Evolutionary conservation across 2,329 filamentous ascomycete species (phyloP), one percentile per base, ranked within the genome.

Genomic region (Mycosphaerella sp.): DNA sequence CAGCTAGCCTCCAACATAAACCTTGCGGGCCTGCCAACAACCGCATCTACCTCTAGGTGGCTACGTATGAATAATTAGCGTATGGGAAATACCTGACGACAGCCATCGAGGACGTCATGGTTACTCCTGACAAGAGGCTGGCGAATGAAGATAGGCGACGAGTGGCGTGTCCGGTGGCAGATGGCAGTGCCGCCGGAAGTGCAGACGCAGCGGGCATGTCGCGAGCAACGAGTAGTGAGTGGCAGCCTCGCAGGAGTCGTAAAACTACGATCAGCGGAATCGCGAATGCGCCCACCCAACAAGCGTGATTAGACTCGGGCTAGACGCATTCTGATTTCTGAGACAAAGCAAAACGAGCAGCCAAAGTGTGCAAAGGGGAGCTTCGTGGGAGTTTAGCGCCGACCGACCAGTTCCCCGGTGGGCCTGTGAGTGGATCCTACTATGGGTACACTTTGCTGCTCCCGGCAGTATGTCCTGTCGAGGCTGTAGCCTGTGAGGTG

Each of bases 21-120:
- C 46, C 51, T 58, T 60, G 58, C 58, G 36, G 47, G 41, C 53
- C 55, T 53, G 56, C 58, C 51, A 56, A 57, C 54, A 51, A 54
- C 32, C 32, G 12, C 10, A 45, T 57, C 46, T 52, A 41, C 55
- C 14, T 17, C 14, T 17, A 17, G 14, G 14, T n/a, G n/a, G n/a
- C n/a, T 17, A 17, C 14, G 14, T 17, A 17, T 17, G 14, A 17
- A 17, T 17, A 17, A 17, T 17, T 17, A 17, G 14, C 14, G 14
- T 17, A 17, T 17, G 14, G 14, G 1, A 17, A 17, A 17, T 17
- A 14, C 47, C 21, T 41, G 12, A 21, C 14, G n/a, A 39, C 21
- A n/a, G 6, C 42, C 34, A n/a, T 46, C 50, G 12, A 36, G 23
- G 42, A 50, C 50, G 46, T 54, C 50, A 53, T 47, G n/a, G 21